Base-by-base conservation (phyloP, 768 basidiomycete species). In the Phlebiopsis gigantea region DNA sequence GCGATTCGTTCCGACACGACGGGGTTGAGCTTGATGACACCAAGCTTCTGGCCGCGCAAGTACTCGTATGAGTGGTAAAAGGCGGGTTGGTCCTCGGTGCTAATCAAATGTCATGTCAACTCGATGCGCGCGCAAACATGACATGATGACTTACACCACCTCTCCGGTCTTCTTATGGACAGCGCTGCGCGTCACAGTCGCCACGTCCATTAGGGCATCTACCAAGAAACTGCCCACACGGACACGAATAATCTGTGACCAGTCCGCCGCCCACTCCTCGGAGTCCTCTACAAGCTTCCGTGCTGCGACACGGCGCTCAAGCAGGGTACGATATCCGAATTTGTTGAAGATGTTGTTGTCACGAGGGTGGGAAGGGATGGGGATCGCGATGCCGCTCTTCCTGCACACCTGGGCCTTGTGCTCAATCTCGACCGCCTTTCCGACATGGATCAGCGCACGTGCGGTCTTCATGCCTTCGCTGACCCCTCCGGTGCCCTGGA, bases 51-150 rank as follows among this genome's bases (percentile, higher is more conserved):
- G 0, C 96, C 94, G n/a, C 90, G 83, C n/a, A 87, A 68, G 67
- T 94, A 96, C 70, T 98, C 95, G 67, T 97, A 97, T 1, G 84
- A 79, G 65, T 97, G 94, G 53, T 83, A 85, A 72, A 98, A 94
- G 1, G 95, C 96, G 0, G 90, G 90, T 63, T 98, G 95, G 19
- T 75, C 73, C 69, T 97, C 93, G 28, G 79, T 73, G 39, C 88
- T 39, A 9, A 39, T 12, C 34, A 39, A 9, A 17, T 14, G 34
- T 39, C 34, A 17, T 90, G 19, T 22, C 3, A 46, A 12, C 21
- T 22, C 45, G 45, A 46, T 22, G 15, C 12, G 21, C 10, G 14
- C n/a, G 21, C 41, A 8, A 22, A 31, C 75, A 90, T 62, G 64
- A 91, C 85, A 88, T 39, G 12, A 9, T 17, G 12, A 39, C 34